Base-by-base conservation (phyloP, 2,329 filamentous ascomycete species). In the Aureobasidium melanogenum region DNA sequence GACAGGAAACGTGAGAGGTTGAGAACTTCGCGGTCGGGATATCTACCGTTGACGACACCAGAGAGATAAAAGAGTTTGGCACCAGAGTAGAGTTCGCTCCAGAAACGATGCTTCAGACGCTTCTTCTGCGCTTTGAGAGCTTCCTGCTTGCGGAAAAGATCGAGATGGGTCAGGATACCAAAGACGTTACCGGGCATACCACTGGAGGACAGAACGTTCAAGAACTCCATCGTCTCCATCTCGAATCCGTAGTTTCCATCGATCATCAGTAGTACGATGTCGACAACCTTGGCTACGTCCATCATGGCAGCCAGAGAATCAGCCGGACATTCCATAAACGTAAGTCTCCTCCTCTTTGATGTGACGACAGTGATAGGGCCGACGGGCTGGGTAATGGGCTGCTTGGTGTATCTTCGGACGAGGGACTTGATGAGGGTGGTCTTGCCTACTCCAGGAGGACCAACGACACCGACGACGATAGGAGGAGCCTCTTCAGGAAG, bases 211-310 rank as follows among this genome's bases (percentile, higher is more conserved):
- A 99, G 80, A 19, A 97, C 87, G 68, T 97, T 97, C 70, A 99
- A 79, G 64, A 99, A 99, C 76, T 99, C 94, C 94, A 99, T 99
- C 0, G 94, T 99, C 81, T 99, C 94, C 94, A 99, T 99, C 77
- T 99, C 94, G 71, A 99, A 99, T 15, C 94, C 95, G 70, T 89
- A 99, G 76, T 97, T 97, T 61, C 94, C 95, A 72, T 99, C 94
- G 68, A 99, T 99, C 89, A 99, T 94, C 61, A 99, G 82, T 54
- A 99, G 81, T 6, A 97, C 90, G 69, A 99, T 97, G 73, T 99
- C 94, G 19, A 95, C 94, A 46, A 99, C 89, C 76, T 99, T 99
- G 63, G 94, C 90, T 61, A 97, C 83, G 74, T 99, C 94, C 66
- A 99, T 92, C 90, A 97, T 97, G 66, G 89, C 88, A 64, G 95